A percentile compares a stretch with the other conserved stretches of the same genome.
Evolutionary conservation across 208 protist genomes (phyloP).

Genomic region (Histomonas meleagridis): DNA sequence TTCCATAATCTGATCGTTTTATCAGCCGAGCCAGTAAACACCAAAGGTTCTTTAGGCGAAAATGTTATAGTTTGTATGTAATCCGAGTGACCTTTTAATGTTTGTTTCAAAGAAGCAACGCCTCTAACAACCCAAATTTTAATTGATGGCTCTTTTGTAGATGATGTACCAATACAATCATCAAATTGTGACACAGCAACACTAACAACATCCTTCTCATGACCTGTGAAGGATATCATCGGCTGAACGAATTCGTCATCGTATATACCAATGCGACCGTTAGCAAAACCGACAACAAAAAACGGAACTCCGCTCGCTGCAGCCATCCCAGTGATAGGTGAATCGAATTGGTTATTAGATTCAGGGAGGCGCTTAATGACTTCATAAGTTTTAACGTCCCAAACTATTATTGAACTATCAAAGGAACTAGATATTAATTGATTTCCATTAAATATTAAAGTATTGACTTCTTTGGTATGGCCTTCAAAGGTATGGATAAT

Average conservation of each 20-base stretch:
- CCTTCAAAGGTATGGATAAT: neutral
- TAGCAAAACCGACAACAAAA: neutral
- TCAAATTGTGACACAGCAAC: neutral
- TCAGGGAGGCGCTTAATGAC: neutral
- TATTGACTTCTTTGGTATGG: neutral
- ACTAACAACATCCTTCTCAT: neutral
- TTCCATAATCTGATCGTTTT: neutral
- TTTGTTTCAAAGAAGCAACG: neutral
- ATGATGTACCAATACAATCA: neutral
- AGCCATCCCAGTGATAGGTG: neutral
- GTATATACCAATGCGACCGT: neutral
- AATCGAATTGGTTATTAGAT: neutral
- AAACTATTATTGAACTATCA: neutral
- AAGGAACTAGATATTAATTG: neutral
- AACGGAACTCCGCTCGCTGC: neutral
- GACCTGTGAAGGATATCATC: neutral
- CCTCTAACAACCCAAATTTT: neutral
- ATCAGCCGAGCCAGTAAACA: neutral
- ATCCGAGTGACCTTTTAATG: neutral
- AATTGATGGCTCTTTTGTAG: neutral
- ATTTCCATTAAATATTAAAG: neutral
- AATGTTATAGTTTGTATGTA: neutral
- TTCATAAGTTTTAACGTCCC: neutral
- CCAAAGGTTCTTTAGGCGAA: neutral
- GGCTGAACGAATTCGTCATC: neutral